phyloP scores from a whole-genome alignment of 305 asterid species.

The Rubia occidens region DNA sequence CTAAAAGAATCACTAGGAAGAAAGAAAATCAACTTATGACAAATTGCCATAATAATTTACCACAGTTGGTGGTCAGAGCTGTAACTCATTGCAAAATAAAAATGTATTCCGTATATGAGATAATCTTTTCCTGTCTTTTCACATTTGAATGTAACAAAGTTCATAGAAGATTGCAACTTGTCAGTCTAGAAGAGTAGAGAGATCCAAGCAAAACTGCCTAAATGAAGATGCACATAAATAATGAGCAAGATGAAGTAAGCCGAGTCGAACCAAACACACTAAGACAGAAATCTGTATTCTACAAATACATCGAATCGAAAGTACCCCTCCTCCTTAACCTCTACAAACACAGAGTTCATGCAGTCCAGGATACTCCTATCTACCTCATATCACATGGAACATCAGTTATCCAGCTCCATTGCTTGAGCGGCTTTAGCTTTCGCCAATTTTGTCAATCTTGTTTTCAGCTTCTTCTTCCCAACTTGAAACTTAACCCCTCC shows the following conservation, averaged over 20 bases:
- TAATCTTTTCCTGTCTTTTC: not conserved
- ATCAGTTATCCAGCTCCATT: slow-evolving; percentile 79
- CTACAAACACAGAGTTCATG: not conserved
- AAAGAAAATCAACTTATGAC: too few relatives aligned
- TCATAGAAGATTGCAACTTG: not conserved
- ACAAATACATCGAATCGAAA: not conserved
- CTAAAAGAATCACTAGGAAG: too few relatives aligned
- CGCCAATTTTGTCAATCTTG: slow-evolving; percentile 67
- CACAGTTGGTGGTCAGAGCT: too few relatives aligned
- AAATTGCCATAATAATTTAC: too few relatives aligned
- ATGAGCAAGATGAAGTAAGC: too few relatives aligned
- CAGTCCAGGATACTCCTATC: not conserved
- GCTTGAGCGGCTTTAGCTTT: slow-evolving; percentile 98
- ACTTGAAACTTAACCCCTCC: slow-evolving; percentile 71
- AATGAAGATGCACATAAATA: not conserved
- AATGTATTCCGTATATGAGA: not conserved
- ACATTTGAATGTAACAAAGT: not conserved
- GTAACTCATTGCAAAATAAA: too few relatives aligned
- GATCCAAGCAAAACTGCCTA: not conserved
- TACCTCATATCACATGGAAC: slow-evolving; percentile 11
- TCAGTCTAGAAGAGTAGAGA: not conserved
- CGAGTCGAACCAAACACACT: not conserved
- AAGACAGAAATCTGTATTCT: not conserved
- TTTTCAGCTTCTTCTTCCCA: slow-evolving; percentile 88
- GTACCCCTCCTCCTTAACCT: not conserved